Evolutionary conservation across 495 filamentous ascomycete genomes (phyloP).

Genomic region (Amniculicola lignicola): DNA sequence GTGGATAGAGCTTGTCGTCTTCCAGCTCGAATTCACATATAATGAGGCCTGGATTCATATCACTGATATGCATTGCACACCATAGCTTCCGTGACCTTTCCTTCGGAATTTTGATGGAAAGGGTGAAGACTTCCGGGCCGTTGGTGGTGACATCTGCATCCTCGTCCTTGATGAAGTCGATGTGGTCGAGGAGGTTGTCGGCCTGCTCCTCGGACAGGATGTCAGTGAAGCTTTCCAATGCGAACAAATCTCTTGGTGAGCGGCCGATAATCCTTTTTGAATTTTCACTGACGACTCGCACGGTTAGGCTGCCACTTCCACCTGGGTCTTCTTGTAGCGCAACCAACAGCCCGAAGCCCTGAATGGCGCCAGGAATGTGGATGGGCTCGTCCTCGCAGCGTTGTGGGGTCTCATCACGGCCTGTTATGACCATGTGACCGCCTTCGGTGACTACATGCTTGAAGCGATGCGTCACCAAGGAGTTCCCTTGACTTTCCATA

Average conservation of each 20-base stretch:
- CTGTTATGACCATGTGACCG: conserved; percentile 84
- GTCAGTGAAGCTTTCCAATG: conserved; percentile 69
- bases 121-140: conserved; percentile 82
- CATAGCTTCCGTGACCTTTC: conserved; percentile 65
- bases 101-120: conserved; percentile 60
- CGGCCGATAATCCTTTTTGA: conserved; percentile 73
- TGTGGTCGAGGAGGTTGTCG: conserved; percentile 77
- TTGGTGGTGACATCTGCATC: conserved; percentile 66
- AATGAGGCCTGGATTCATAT: conserved; percentile 62
- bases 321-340: conserved; percentile 71
- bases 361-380: conserved; percentile 85
- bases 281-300: conserved; percentile 86
- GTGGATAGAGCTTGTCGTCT: conserved; percentile 70
- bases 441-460: conserved; percentile 74
- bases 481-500: too few relatives aligned
- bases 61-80: conserved; percentile 81
- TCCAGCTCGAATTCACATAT: conserved; percentile 93
- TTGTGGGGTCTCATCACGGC: conserved; percentile 65
- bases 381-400: conserved; percentile 93
- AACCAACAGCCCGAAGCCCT: conserved; percentile 76
- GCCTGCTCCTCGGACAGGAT: conserved; percentile 79
- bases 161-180: conserved; percentile 82
- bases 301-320: conserved; percentile 61
- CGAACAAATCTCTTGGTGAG: conserved; percentile 73
- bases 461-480: conserved; percentile 68